Percentiles rank a stretch among this genome's conserved stretches.
These are phyloP conservation scores for Cercospora sp. DNA, from an alignment of 2,329 filamentous ascomycete species.

Conservation along the genomic window DNA sequence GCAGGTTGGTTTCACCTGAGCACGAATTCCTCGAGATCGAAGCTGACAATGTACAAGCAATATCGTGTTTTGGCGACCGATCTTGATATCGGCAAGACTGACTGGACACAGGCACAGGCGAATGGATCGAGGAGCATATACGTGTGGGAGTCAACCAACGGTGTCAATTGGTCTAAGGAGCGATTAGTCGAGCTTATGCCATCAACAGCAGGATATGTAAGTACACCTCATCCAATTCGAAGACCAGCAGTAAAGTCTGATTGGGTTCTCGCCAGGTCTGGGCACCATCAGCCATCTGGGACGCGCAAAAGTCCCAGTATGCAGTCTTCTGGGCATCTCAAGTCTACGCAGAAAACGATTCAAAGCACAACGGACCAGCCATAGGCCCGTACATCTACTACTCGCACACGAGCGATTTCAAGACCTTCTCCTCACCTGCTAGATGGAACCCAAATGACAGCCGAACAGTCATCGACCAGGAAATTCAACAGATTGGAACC, in stretches of 20 bases:
- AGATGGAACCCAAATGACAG: neutral
- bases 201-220: neutral
- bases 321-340: neutral
- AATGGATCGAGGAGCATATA: neutral
- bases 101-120: neutral
- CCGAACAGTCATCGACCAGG: conserved; percentile 3
- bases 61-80: neutral
- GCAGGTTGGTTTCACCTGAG: neutral
- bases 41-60: neutral
- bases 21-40: neutral
- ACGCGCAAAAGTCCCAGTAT: neutral
- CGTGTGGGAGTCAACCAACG: neutral
- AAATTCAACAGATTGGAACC: neutral
- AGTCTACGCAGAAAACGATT: neutral
- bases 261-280: neutral
- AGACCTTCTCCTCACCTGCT: neutral
- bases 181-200: neutral
- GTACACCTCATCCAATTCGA: neutral
- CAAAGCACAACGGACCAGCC: conserved; percentile 1
- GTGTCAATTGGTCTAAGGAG: neutral
- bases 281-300: conserved; percentile 4
- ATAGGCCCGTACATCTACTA: conserved; percentile 4
- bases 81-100: neutral
- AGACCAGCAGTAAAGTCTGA: neutral
- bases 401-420: conserved; percentile 3